Base-by-base conservation (phyloP, 495 filamentous ascomycete species). In the Podospora fimiseda region DNA sequence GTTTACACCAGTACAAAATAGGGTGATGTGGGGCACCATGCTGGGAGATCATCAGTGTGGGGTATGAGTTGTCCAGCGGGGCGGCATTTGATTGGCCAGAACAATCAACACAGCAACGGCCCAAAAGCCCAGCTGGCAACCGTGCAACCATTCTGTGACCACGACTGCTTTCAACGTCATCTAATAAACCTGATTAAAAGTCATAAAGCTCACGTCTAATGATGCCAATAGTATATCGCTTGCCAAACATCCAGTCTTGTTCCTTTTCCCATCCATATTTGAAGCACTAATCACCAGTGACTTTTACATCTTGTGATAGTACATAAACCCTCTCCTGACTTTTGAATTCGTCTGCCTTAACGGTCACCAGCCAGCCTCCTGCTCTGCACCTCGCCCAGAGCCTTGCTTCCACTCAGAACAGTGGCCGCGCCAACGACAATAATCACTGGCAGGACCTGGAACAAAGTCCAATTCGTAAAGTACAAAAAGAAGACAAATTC, bases 401-500 rank as follows among this genome's bases (percentile, higher is more conserved):
- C 94, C 67, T 92, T 86, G 61, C 86, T 90, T 50, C 93, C 94
- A 67, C 89, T 95, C 39, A 97, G 69, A 62, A 94, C 90, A 19
- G 87, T 80, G 49, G 90, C 81, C 41, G 76, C 68, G 18, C 84
- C 85, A 46, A 87, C 80, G 39, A 79, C 71, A 30, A 76, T 80
- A 56, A 81, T 81, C 47, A 83, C 84, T 9, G 90, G 90, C 37
- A 98, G 78, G 22, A 80, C 80, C 74, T 95, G 86, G 79, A 97
- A 98, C 42, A 98, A 74, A 59, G 84, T 96, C 93, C 92, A 97
- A 59, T 72, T 85, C 24, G 79, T 87, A 66, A 96, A 98, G 77
- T 98, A 98, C 67, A 95, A 68, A 77, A 90, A 90, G 73, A 97
- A 97, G 58, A 95, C 81, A 7, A 80, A 87, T 69, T 98, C 93